phyloP scores from a whole-genome alignment of 23 red algal genomes.

The Cyanidium caldarium region DNA sequence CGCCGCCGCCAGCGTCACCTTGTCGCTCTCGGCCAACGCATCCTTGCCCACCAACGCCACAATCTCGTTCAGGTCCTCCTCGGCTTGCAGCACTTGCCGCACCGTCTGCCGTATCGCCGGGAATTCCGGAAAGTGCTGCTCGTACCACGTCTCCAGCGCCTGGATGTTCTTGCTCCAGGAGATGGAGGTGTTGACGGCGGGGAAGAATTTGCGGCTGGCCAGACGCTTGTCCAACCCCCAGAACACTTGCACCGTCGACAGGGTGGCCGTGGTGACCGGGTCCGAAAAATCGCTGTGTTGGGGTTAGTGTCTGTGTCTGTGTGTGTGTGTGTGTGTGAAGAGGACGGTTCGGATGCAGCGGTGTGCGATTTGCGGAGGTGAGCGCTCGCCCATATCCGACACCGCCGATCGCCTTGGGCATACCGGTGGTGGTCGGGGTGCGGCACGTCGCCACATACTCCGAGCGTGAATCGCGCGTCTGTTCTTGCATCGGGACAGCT shows the following conservation, averaged over 20 bases:
- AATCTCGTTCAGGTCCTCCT: slow-evolving; percentile 98
- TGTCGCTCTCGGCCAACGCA: slow-evolving; percentile 83
- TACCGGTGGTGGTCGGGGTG: too few species aligned
- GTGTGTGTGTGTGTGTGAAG: too few species aligned
- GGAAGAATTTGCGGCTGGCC: slow-evolving; percentile 94
- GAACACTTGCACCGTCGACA: slow-evolving; percentile 91
- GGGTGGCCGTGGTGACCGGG: slow-evolving; percentile 93
- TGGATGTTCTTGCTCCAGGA: slow-evolving; percentile 88
- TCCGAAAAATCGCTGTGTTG: slow-evolving; percentile 68
- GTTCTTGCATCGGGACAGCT: too few species aligned
- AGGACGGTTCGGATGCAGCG: too few species aligned
- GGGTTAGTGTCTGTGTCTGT: slow-evolving; percentile 9
- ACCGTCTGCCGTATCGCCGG: slow-evolving; percentile 46
- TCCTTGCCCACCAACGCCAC: slow-evolving; percentile 95
- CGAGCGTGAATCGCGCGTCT: too few species aligned
- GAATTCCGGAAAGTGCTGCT: slow-evolving; percentile 69
- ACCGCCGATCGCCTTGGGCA: too few species aligned
- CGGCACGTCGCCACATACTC: too few species aligned
- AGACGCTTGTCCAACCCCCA: slow-evolving; percentile 99
- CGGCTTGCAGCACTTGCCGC: slow-evolving; percentile 76
- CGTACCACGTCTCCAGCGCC: slow-evolving; percentile 78
- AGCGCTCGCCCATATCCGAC: too few species aligned
- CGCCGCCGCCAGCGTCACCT: slow-evolving; percentile 76
- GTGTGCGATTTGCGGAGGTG: too few species aligned
- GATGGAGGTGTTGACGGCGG: slow-evolving; percentile 87